Evolutionary conservation across 1,284 basidiomycete genomes (phyloP).

Genomic region (Ceratobasidium sp.): DNA sequence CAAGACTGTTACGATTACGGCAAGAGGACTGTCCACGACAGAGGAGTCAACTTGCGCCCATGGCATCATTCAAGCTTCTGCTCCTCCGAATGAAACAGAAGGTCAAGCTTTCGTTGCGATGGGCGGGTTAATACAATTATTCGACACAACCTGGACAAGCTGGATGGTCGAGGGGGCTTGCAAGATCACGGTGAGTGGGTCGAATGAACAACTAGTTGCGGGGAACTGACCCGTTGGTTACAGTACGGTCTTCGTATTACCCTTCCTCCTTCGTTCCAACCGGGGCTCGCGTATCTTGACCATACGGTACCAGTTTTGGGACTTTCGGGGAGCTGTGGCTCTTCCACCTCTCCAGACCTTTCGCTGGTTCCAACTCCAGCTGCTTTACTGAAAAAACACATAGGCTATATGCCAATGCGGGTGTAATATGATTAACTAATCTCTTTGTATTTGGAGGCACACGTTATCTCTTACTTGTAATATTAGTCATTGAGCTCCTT

Average conservation of each 20-base stretch:
- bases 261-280: conserved; percentile 17
- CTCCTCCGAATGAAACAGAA: neutral
- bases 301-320: conserved; percentile 4
- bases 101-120: neutral
- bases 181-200: conserved; percentile 14
- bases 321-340: neutral
- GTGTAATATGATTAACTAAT: conserved; percentile 6
- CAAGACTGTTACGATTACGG: neutral
- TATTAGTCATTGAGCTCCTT: conserved; percentile 1
- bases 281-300: conserved; percentile 33
- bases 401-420: conserved; percentile 41
- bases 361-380: conserved; percentile 30
- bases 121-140: neutral
- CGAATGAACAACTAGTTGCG: neutral
- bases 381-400: conserved; percentile 28
- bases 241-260: conserved; percentile 32
- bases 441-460: neutral
- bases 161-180: conserved; percentile 15
- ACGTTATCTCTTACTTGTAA: neutral
- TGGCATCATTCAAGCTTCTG: neutral
- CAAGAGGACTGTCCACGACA: conserved; percentile 11
- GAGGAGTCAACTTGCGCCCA: conserved; percentile 11
- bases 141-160: conserved; percentile 21
- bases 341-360: conserved; percentile 24
- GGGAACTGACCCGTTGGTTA: neutral